phyloP scores from a whole-genome alignment of 1,139 yeast genomes.

The Ogataea hybrid region DNA sequence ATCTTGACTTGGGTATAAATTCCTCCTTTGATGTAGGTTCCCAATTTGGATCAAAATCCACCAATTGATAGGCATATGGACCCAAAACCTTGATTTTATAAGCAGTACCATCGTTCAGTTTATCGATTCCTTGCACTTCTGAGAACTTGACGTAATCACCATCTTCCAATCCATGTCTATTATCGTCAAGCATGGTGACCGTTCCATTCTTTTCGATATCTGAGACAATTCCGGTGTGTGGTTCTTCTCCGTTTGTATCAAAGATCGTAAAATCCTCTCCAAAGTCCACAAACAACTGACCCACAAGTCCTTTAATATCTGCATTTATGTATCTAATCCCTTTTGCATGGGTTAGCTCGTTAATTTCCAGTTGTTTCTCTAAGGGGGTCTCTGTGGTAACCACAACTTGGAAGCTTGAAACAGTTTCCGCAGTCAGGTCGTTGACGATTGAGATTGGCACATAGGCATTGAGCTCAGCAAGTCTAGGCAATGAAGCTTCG shows the following conservation, averaged over 20 bases:
- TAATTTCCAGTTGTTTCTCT: conserved; percentile 73
- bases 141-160: conserved; percentile 86
- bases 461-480: conserved; percentile 83
- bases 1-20: conserved; percentile 88
- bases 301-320: conserved; percentile 85
- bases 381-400: conserved; percentile 77
- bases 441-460: conserved; percentile 78
- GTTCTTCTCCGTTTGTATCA: conserved; percentile 93
- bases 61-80: conserved; percentile 83
- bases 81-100: conserved; percentile 83
- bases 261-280: conserved; percentile 77
- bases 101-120: conserved; percentile 69
- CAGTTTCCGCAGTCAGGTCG: conserved; percentile 48
- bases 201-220: conserved; percentile 88
- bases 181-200: conserved; percentile 88
- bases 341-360: conserved; percentile 69
- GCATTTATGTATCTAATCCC: conserved; percentile 80
- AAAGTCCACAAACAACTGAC: conserved; percentile 85
- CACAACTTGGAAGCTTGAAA: conserved; percentile 70
- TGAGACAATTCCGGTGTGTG: conserved; percentile 78
- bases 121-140: conserved; percentile 76
- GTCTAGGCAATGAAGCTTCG: conserved; percentile 56
- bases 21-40: conserved; percentile 80
- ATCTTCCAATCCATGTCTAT: conserved; percentile 90
- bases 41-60: conserved; percentile 44